Percentiles rank a stretch among this genome's conserved stretches.
Evolutionary conservation across 2,329 filamentous ascomycete species (phyloP).

Genomic region (Paraphoma chrysanthemicola): DNA sequence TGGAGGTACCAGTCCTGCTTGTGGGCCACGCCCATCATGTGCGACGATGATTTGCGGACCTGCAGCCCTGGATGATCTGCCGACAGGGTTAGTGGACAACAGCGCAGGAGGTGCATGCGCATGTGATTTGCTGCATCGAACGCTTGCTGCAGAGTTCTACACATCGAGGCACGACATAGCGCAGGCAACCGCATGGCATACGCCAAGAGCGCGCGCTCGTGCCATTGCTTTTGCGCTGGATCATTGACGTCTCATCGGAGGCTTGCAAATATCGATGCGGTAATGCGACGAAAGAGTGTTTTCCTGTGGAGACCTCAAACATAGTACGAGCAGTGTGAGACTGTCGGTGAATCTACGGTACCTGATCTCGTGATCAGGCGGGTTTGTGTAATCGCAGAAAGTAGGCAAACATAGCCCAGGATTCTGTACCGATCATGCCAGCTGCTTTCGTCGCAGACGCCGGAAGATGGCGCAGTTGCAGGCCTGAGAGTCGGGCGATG

Average conservation of each 20-base stretch:
- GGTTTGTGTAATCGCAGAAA: background rate
- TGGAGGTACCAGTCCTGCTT: background rate
- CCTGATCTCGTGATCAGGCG: constrained; percentile 6
- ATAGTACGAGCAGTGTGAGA: background rate
- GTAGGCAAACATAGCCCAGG: constrained; percentile 3
- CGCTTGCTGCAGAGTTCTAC: constrained; percentile 26
- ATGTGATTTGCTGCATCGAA: constrained; percentile 37
- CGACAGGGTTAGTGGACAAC: constrained; percentile 20
- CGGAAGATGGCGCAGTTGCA: constrained; percentile 3
- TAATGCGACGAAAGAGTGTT: background rate
- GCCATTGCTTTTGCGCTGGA: constrained; percentile 9
- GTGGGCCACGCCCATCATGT: constrained; percentile 11
- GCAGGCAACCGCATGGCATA: constrained; percentile 11
- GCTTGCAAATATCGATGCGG: background rate
- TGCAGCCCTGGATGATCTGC: constrained; percentile 29
- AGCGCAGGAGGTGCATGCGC: constrained; percentile 22
- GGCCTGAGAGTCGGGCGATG: constrained; percentile 8
- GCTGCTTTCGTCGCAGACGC: constrained; percentile 4
- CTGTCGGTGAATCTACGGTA: background rate
- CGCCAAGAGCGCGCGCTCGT: constrained; percentile 10
- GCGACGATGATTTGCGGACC: constrained; percentile 28
- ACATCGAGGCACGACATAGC: constrained; percentile 19
- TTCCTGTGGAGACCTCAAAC: background rate
- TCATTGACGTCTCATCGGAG: constrained; percentile 9
- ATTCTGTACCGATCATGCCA: constrained; percentile 7